Base-by-base conservation (phyloP, 805 yeast species). In the Wickerhamomyces sydowiorum region DNA sequence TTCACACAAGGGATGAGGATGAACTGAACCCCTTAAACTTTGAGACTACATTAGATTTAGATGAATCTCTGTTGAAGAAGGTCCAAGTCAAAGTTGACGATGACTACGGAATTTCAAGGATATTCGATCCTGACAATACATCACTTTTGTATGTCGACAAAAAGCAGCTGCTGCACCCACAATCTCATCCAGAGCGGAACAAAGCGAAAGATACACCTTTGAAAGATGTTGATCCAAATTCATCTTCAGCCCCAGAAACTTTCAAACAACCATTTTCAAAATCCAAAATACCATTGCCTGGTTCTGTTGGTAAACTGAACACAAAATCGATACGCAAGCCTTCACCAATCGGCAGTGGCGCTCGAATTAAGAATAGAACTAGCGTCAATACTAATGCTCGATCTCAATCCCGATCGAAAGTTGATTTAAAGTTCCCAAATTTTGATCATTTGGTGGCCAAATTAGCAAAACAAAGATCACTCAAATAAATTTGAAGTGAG, bases 371-470 rank as follows among this genome's bases (percentile, higher is more conserved):
- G n/a, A n/a, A n/a, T n/a, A n/a, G n/a, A n/a, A n/a, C n/a, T n/a
- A n/a, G n/a, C n/a, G n/a, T n/a, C n/a, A n/a, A n/a, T n/a, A n/a
- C n/a, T n/a, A n/a, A n/a, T n/a, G n/a, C n/a, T n/a, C n/a, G n/a
- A n/a, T n/a, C n/a, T n/a, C n/a, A n/a, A n/a, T n/a, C n/a, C 18
- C 39, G 39, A 35, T 43, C 49, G 5, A 42, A 44, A 12, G 46
- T 44, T 32, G 49, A 51, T 17, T 36, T 51, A 31, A 41, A 36
- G 31, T 49, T 49, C 21, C 49, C 53, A 14, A 48, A 40, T 33
- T 7, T 42, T 40, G 36, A 37, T 28, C 22, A 14, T 27, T 12
- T 33, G 22, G 37, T 32, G 13, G 8, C 23, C 5, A 19, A 7
- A 17, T 7, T 5, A 13, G 4, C 23, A 13, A 14, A 32, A 20